Evolutionary conservation across 768 basidiomycete species (phyloP), one percentile per base, ranked within the genome.

Genomic region (Podaxis carcinomalis): DNA sequence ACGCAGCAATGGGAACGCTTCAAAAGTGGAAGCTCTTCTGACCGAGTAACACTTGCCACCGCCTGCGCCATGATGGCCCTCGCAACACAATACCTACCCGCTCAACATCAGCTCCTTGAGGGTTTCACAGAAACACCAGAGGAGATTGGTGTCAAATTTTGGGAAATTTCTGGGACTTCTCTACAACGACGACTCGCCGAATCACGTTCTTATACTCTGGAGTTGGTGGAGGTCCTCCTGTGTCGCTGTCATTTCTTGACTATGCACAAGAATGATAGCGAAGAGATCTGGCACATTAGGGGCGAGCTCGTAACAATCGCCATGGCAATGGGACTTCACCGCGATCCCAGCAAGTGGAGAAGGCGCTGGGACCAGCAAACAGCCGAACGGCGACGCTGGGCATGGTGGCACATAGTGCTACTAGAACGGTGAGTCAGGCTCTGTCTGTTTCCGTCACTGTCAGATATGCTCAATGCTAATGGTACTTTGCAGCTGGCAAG

Each of bases 361-460:
- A 87, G 91, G 80, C 83, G 80, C 53, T 79, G 80, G 60, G 85
- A 85, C 61, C 53, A 54, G 7, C 42, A 47, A 32, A 74, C 86
- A 9, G 87, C 89, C 37, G 92, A 93, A 70, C 81, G 92, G 60
- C 78, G 92, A 54, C 78, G 92, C 57, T 93, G 92, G 92, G 89
- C 90, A 5, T 93, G 92, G 92, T 93, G 92, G 92, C 90, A 93
- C 72, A 90, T 91, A 62, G 73, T 93, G 39, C 77, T 91, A 56
- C 78, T 92, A 35, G 92, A 93, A 75, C 79, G 90, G 90, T 89
- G 56, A 37, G 83, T 56, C 25, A 56, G 36, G 13, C 46, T 64
- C 59, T 56, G 37, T 46, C 59, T 51, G 21, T 56, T 55, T 53
- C 53, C 42, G 39, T 59, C n/a, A 32, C 51, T 51, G 55, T 47